Evolutionary conservation across 257 asterid genomes (phyloP).

Genomic region (Voacanga thouarsii): DNA sequence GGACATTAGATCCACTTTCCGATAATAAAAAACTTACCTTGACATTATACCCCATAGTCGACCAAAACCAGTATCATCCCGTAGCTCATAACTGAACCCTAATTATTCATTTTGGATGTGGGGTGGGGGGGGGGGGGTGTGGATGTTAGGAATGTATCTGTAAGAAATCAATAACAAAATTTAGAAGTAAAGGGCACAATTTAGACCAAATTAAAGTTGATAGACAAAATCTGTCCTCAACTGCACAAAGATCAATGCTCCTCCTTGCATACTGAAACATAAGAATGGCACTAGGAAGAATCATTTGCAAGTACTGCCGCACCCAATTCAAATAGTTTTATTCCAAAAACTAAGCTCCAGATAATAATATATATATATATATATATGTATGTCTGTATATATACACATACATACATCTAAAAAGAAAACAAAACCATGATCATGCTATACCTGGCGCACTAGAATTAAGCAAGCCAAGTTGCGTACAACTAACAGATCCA

Average conservation of each 20-base stretch:
- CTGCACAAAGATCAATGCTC: neutral
- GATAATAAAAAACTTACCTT: constrained; percentile 43
- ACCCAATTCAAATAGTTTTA: too few species aligned
- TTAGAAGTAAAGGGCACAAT: neutral
- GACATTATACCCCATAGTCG: constrained; percentile 90
- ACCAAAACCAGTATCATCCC: constrained; percentile 88
- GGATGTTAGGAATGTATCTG: neutral
- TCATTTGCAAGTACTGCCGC: too few species aligned
- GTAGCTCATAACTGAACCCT: constrained; percentile 75
- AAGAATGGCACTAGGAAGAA: too few species aligned
- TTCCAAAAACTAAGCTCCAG: too few species aligned
- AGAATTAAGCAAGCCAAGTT: constrained; percentile 66
- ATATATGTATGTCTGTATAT: too few species aligned
- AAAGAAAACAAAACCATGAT: constrained; percentile 15
- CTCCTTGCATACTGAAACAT: too few species aligned
- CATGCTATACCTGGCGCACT: constrained; percentile 57
- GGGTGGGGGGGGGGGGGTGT: neutral
- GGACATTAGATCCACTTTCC: neutral
- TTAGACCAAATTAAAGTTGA: neutral
- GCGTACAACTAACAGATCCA: constrained; percentile 72
- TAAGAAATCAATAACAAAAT: neutral
- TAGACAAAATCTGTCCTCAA: neutral
- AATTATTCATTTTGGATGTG: neutral
- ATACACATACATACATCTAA: neutral
- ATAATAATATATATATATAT: too few species aligned